phyloP scores from a whole-genome alignment of 2,329 filamentous ascomycete species.

The Talaromyces albobiverticillius region DNA sequence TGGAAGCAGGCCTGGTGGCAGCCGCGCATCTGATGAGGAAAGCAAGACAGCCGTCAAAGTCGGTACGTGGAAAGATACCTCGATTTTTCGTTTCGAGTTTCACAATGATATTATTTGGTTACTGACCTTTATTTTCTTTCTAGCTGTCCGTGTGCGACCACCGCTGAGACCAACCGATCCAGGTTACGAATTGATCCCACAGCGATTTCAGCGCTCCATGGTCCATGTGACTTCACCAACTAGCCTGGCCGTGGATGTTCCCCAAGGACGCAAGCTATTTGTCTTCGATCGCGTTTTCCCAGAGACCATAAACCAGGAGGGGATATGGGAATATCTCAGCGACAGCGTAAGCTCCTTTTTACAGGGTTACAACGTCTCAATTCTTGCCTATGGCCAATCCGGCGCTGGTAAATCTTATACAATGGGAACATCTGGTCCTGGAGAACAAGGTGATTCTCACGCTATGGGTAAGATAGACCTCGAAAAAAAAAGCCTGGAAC shows the following conservation, averaged over 20 bases:
- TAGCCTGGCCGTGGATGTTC: constrained; percentile 81
- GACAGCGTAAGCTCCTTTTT: constrained; percentile 89
- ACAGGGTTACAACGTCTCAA: constrained; percentile 97
- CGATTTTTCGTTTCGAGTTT: constrained; percentile 17
- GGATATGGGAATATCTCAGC: constrained; percentile 88
- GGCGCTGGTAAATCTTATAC: constrained; percentile 98
- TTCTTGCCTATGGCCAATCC: constrained; percentile 95
- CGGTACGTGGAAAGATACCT: constrained; percentile 61
- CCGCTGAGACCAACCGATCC: constrained; percentile 80
- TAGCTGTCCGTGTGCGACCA: constrained; percentile 90
- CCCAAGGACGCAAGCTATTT: constrained; percentile 90
- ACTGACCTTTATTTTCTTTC: not conserved
- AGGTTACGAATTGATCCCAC: constrained; percentile 90
- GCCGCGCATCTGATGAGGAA: constrained; percentile 86
- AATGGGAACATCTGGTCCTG: constrained; percentile 91
- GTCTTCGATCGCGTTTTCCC: constrained; percentile 95
- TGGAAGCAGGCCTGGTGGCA: constrained; percentile 69
- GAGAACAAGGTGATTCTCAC: constrained; percentile 67
- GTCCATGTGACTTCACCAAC: constrained; percentile 85
- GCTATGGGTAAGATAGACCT: constrained; percentile 79
- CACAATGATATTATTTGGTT: too few species aligned
- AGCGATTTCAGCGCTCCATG: constrained; percentile 89
- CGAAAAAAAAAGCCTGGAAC: too few species aligned
- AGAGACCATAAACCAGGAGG: constrained; percentile 78
- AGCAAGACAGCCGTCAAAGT: constrained; percentile 91